phyloP scores from a whole-genome alignment of 768 basidiomycete species.

The Podaxis sp. region DNA sequence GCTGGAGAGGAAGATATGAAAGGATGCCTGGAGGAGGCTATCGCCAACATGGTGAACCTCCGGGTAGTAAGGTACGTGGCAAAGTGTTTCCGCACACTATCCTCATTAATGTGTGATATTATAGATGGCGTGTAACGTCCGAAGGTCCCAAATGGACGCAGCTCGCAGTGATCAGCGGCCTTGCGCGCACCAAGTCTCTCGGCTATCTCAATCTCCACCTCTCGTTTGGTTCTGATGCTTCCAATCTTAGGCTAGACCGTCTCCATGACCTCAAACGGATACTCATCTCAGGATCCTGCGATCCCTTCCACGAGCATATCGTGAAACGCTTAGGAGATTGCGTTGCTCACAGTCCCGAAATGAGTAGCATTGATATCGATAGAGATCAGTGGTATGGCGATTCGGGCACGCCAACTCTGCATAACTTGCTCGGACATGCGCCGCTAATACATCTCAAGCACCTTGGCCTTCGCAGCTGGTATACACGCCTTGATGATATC shows the following conservation, averaged over 20 bases:
- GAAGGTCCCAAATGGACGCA: conserved; percentile 4
- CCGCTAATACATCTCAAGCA: conserved; percentile 9
- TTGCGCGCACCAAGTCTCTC: background rate
- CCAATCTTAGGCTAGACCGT: conserved; percentile 3
- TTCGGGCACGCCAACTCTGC: background rate
- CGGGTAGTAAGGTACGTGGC: conserved; percentile 8
- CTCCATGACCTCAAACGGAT: conserved; percentile 7
- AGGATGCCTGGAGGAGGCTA: conserved; percentile 2
- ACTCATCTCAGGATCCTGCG: conserved; percentile 8
- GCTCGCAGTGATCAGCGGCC: conserved; percentile 5
- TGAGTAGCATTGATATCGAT: conserved; percentile 11
- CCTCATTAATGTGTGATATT: background rate
- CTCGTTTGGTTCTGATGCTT: conserved; percentile 7
- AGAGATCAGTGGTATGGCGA: background rate
- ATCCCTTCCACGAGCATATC: background rate
- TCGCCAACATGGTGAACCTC: conserved; percentile 9
- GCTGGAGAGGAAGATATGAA: background rate
- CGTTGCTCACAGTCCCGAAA: conserved; percentile 11
- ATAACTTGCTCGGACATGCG: conserved; percentile 1
- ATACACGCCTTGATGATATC: conserved; percentile 2
- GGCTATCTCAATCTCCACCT: conserved; percentile 8
- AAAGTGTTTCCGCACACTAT: background rate
- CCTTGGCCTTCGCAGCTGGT: conserved; percentile 8
- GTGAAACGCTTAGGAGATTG: conserved; percentile 8
- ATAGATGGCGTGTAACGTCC: background rate